Percentiles rank a stretch among this genome's conserved stretches.
phyloP scores from a whole-genome alignment of 345 rosid genomes.

The Lagerstroemia speciosa region DNA sequence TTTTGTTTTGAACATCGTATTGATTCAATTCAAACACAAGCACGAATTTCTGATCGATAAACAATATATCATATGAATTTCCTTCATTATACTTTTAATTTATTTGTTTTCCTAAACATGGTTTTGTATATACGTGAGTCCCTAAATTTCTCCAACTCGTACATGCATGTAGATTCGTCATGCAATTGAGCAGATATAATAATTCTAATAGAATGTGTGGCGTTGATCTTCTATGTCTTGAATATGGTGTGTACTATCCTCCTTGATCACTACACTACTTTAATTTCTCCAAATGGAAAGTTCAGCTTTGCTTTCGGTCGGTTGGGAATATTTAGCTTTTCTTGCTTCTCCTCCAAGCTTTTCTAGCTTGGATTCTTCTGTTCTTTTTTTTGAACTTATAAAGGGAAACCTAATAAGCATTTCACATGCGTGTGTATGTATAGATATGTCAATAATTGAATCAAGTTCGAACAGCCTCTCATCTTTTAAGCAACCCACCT shows the following conservation, averaged over 20 bases:
- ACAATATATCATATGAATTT: too few relatives aligned
- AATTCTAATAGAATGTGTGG: not conserved
- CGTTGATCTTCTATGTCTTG: not conserved
- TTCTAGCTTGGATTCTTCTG: not conserved
- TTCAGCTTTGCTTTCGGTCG: not conserved
- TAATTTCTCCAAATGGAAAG: not conserved
- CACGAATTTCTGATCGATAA: too few relatives aligned
- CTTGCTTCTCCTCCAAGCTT: constrained; percentile 1
- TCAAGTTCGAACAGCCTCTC: not conserved
- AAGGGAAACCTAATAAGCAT: not conserved
- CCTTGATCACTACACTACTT: not conserved
- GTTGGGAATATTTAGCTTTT: not conserved
- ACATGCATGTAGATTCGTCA: too few relatives aligned
- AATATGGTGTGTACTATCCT: not conserved
- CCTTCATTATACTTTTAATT: too few relatives aligned
- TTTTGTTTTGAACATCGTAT: not conserved
- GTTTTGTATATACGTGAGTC: too few relatives aligned
- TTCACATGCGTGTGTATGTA: not conserved
- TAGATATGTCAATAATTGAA: too few relatives aligned
- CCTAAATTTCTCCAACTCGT: too few relatives aligned
- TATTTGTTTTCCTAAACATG: too few relatives aligned
- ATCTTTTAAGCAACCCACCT: not conserved
- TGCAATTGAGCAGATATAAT: not conserved
- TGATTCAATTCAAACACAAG: not conserved
- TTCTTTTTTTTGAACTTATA: not conserved